Evolutionary conservation across 2,329 filamentous ascomycete genomes (phyloP), one percentile per base, ranked within the genome.

Genomic region (Pseudocercospora pini-densiflorae): DNA sequence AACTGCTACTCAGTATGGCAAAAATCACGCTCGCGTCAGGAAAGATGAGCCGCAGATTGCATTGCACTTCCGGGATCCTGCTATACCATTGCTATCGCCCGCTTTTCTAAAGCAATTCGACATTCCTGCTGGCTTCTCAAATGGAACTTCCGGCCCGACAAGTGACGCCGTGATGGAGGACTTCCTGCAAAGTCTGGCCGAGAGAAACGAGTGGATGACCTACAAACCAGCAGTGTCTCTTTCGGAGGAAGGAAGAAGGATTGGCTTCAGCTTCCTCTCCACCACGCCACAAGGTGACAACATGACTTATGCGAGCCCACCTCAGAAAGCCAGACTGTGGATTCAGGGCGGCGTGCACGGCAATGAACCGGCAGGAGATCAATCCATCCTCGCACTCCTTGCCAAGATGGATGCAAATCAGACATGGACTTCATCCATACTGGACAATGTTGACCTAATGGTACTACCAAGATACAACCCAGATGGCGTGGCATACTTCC

Each of bases 361-460:
- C 3, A 78, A 79, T 59, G 78, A 79, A 63, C 77, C 78, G 6
- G 78, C 76, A 8, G 78, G 77, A 8, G 77, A 79, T 58, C 75
- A 79, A 63, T 75, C 77, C 0, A 70, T 75, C 10, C 70, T 78
- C 9, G 78, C 78, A 0, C 66, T 79, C 1, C 72, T 80, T 0
- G 78, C 78, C 7, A 76, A 76, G 23, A 73, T 80, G 68, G 72
- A 76, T 63, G 71, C 72, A 9, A 73, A 79, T 57, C 73, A 73
- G 27, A 65, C 70, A 2, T 79, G 75, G 76, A 73, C 77, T 4
- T 64, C 72, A 5, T 68, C 66, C 2, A 72, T 79, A 19, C 72
- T 80, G 2, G 69, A 75, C 6, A 72, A 72, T 19, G 68, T 78
- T 61, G 77, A 80, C 58, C 76, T 80, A 24, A 67, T 78, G 29